Evolutionary conservation across 1,139 yeast species (phyloP), one percentile per base, ranked within the genome.

Genomic region (Meyerozyma guilliermondii): DNA sequence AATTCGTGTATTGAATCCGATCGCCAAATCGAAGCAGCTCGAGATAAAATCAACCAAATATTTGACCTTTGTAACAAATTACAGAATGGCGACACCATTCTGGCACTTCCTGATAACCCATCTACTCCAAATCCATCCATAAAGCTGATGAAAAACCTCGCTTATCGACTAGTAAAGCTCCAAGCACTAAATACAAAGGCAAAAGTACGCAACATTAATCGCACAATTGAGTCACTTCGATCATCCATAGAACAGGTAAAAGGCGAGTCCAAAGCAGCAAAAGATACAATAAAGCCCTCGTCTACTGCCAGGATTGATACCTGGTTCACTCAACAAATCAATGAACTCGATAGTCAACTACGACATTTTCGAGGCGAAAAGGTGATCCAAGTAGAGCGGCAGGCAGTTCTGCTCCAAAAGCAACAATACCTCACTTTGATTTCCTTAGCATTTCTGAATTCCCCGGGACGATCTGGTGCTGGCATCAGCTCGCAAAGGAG

Each of bases 91-190:
- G 39, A 46, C 7, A 39, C 43, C 20, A 51, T 49, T 23, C 22
- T 34, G 39, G 42, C 44, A 38, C 46, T 35, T 34, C 33, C 29
- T 7, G 38, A 22, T 22, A 41, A 39, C 43, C 41, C 36, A 11
- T 49, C 42, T 20, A 43, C 56, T 4, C 70, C 70, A 3, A 53
- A 56, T 10, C 54, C 62, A 1, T 61, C 66, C 0, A 40, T 48
- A 4, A 37, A 43, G 13, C 56, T 78, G 0, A 60, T 74, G 1
- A 68, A 69, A 16, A 54, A 63, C 17, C 54, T 78, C 27, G 66
- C 78, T 0, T 57, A 71, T 11, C 78, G 74, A 55, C 55, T 77
- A 36, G 54, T 71, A 39, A 72, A 66, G 49, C 62, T 76, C 18
- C 68, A 69, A 37, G 50, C 65, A 1, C 42, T 55, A 41, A 66